phyloP scores from a whole-genome alignment of 2,329 filamentous ascomycete species.

The Hypoxylon sp. region DNA sequence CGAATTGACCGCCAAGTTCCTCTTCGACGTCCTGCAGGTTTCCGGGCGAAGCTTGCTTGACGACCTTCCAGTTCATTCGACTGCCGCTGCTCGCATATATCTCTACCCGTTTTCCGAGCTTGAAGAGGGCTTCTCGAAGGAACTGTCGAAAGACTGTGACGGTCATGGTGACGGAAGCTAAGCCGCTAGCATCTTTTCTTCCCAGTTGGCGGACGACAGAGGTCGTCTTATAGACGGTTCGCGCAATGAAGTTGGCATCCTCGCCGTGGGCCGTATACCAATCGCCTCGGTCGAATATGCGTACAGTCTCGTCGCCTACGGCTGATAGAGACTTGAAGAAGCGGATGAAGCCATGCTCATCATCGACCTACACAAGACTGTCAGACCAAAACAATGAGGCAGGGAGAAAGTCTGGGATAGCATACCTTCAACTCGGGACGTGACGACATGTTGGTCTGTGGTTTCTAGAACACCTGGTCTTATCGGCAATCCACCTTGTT shows the following conservation, averaged over 20 bases:
- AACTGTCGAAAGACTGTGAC: conserved; percentile 95
- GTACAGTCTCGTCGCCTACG: conserved; percentile 76
- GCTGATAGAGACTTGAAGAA: conserved; percentile 88
- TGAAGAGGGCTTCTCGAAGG: conserved; percentile 90
- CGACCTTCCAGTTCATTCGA: conserved; percentile 89
- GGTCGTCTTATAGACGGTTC: conserved; percentile 94
- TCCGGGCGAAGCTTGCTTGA: conserved; percentile 91
- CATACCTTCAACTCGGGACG: conserved; percentile 61
- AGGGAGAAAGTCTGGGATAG: not conserved
- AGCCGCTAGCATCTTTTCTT: conserved; percentile 79
- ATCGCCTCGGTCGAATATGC: conserved; percentile 92
- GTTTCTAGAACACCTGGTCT: not conserved
- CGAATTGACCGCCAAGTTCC: conserved; percentile 84
- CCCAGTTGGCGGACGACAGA: conserved; percentile 93
- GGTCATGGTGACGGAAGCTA: conserved; percentile 95
- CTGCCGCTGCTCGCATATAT: conserved; percentile 81
- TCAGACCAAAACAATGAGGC: not conserved
- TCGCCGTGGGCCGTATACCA: conserved; percentile 95
- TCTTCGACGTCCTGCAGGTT: conserved; percentile 98
- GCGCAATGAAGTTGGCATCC: conserved; percentile 83
- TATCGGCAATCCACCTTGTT: not conserved
- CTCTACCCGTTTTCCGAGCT: conserved; percentile 88
- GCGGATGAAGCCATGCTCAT: conserved; percentile 95
- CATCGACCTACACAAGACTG: conserved; percentile 74
- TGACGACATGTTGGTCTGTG: conserved; percentile 55